A percentile compares a stretch with the other conserved stretches of the same genome.
These are phyloP conservation scores for Coemansia sp. DNA, from an alignment of 192 early-diverging fungal genomes.

Conservation along the genomic window DNA sequence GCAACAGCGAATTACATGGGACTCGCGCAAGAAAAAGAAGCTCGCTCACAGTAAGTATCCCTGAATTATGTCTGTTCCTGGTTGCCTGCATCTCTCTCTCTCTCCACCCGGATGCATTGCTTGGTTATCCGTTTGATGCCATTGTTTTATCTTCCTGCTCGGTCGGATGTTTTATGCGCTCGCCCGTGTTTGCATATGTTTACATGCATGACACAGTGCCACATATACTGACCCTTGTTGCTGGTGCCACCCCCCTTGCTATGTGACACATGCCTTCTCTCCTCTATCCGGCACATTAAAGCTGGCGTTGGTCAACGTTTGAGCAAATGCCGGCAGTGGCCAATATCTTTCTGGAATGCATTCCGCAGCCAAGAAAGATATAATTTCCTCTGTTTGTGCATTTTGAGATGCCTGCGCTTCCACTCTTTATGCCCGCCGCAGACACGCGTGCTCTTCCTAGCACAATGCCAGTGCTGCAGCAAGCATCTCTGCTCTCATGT, in stretches of 20 bases:
- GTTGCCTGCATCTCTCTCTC: neutral
- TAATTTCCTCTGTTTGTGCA: neutral
- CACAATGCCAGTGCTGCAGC: neutral
- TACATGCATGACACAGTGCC: conserved; percentile 12
- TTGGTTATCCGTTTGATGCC: conserved; percentile 2
- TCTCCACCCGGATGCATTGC: neutral
- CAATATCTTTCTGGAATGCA: neutral
- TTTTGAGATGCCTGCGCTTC: neutral
- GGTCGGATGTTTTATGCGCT: neutral
- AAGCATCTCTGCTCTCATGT: neutral
- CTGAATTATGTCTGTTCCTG: neutral
- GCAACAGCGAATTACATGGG: conserved; percentile 59
- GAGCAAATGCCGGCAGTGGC: conserved; percentile 2
- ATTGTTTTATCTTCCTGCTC: neutral
- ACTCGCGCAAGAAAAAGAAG: conserved; percentile 59
- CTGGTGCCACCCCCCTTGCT: neutral
- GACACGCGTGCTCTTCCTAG: conserved; percentile 1
- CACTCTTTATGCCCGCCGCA: conserved; percentile 2
- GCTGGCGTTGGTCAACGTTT: neutral
- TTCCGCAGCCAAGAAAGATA: neutral
- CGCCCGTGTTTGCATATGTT: neutral
- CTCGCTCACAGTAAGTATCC: conserved; percentile 56
- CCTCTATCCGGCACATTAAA: neutral
- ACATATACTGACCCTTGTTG: neutral
- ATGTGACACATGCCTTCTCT: neutral